A percentile compares a stretch with the other conserved stretches of the same genome.
These are phyloP conservation scores for Furcasterigmium sp. DNA, from an alignment of 2,329 filamentous ascomycete species.

Conservation along the genomic window DNA sequence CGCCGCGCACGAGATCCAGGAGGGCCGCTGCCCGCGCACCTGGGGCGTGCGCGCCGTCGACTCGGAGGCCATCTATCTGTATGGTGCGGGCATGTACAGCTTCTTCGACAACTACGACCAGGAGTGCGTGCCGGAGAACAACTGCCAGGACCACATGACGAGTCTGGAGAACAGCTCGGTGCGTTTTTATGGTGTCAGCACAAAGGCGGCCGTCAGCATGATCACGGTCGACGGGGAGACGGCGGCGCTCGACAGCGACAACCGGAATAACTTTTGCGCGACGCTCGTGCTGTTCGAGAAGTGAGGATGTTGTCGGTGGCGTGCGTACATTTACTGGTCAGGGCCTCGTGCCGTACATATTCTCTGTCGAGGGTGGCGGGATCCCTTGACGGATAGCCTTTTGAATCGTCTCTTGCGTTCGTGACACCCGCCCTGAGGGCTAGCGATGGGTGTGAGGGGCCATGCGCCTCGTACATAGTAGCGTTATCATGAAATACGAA, in stretches of 20 bases:
- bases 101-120: constrained; percentile 82
- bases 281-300: constrained; percentile 48
- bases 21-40: constrained; percentile 58
- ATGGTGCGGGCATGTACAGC: constrained; percentile 71
- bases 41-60: constrained; percentile 70
- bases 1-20: constrained; percentile 20
- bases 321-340: no score
- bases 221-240: constrained; percentile 54
- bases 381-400: no score
- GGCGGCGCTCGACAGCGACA: constrained; percentile 51
- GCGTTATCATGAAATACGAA: no score
- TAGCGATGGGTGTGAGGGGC: no score
- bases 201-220: constrained; percentile 72
- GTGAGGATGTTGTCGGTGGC: constrained; percentile 4
- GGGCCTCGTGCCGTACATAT: no score
- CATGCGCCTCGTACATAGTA: no score
- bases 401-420: no score
- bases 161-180: constrained; percentile 61
- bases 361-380: no score
- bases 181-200: constrained; percentile 64
- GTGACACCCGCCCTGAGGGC: no score
- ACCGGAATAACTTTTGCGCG: constrained; percentile 61
- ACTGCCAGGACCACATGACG: constrained; percentile 75
- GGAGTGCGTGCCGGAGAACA: constrained; percentile 59
- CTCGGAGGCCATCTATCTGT: constrained; percentile 63